phyloP scores from a whole-genome alignment of 345 rosid species.

The Schrenkiella parvula region DNA sequence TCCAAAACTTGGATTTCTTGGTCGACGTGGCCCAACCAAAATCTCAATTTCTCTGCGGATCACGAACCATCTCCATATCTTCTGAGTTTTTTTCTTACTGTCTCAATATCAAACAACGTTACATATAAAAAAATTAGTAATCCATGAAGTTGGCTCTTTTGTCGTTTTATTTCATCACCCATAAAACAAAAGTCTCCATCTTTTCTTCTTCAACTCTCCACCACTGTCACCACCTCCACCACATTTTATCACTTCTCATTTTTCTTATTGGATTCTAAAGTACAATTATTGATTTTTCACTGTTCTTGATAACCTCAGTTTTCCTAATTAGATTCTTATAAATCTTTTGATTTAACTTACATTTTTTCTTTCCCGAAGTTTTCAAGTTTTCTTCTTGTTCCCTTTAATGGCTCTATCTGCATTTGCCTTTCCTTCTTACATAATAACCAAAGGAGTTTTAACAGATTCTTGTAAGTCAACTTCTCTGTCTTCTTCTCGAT shows the following conservation, averaged over 20 bases:
- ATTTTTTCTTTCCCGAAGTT: background rate
- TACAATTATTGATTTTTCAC: constrained; percentile 13
- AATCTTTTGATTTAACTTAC: background rate
- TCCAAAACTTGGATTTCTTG: constrained; percentile 28
- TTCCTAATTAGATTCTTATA: background rate
- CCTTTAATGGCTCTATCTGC: constrained; percentile 60
- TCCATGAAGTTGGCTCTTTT: constrained; percentile 15
- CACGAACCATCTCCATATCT: constrained; percentile 24
- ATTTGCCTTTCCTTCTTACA: constrained; percentile 58
- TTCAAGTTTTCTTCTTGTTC: background rate
- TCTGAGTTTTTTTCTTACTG: background rate
- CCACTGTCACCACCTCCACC: constrained; percentile 21
- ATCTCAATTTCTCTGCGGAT: constrained; percentile 32
- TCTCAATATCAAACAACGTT: constrained; percentile 12
- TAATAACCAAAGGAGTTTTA: constrained; percentile 29
- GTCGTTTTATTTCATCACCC: constrained; percentile 25
- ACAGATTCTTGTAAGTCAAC: constrained; percentile 41
- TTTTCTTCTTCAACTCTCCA: constrained; percentile 11
- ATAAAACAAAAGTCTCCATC: constrained; percentile 10
- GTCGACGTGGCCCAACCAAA: constrained; percentile 41
- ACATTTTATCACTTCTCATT: constrained; percentile 7
- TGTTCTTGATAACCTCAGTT: constrained; percentile 26
- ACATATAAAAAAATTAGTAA: background rate
- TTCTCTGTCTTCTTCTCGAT: constrained; percentile 40
- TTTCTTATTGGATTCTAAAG: constrained; percentile 25